These are phyloP conservation scores for Curvularia sp. DNA, from an alignment of 2,329 filamentous ascomycete species.

Conservation along the genomic window DNA sequence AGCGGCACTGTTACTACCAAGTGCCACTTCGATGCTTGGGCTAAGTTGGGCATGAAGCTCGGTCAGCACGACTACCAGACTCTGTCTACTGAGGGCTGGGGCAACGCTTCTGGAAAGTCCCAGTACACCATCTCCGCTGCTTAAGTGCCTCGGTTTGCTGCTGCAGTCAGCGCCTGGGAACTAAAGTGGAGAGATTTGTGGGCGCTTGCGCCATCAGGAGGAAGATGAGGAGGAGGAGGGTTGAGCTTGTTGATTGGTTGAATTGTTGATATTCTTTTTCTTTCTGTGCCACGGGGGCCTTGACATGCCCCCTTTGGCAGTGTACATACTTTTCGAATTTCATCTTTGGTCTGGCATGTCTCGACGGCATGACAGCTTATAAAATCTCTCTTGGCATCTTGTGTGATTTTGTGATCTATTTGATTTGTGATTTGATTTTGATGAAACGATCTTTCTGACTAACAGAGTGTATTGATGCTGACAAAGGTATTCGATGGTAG, in stretches of 20 bases:
- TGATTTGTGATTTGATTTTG: background rate
- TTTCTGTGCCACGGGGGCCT: background rate
- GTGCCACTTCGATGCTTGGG: conserved; percentile 44
- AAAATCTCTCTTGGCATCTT: background rate
- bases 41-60: conserved; percentile 34
- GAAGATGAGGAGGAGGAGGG: too few relatives aligned
- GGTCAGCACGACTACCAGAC: conserved; percentile 42
- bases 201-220: background rate
- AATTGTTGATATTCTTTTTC: background rate
- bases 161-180: too few relatives aligned
- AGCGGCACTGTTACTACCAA: conserved; percentile 41
- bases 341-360: background rate
- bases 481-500: too few relatives aligned
- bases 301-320: background rate
- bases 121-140: conserved; percentile 35
- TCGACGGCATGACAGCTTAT: background rate
- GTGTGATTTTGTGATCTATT: background rate
- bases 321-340: conserved; percentile 10
- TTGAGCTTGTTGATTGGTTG: background rate
- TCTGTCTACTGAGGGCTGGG: conserved; percentile 40
- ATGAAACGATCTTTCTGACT: too few relatives aligned
- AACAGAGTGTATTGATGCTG: too few relatives aligned
- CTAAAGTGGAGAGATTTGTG: background rate
- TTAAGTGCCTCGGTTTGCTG: conserved; percentile 6
- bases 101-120: conserved; percentile 38